Percentiles rank a stretch among this genome's conserved stretches.
Evolutionary conservation across 345 rosid species (phyloP).

Genomic region (Acer yangbiense): DNA sequence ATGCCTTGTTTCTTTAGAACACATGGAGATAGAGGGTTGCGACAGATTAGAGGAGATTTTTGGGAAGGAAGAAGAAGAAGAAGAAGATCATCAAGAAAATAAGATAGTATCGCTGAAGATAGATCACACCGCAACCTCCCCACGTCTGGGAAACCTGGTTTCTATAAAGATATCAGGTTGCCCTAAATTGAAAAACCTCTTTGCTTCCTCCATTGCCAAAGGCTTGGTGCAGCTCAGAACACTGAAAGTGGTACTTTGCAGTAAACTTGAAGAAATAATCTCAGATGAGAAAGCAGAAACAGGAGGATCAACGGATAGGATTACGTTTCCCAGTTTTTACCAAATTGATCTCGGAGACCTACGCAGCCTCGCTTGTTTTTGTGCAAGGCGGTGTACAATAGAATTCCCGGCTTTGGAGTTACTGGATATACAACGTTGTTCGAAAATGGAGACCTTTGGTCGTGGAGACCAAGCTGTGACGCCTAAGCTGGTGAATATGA

Average conservation of each 20-base stretch:
- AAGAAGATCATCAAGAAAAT: background rate
- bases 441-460: background rate
- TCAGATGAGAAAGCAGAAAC: background rate
- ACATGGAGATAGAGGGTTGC: background rate
- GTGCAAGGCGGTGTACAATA: background rate
- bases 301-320: background rate
- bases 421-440: background rate
- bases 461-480: constrained; percentile 4
- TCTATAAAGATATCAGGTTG: background rate
- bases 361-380: background rate
- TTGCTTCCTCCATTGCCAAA: background rate
- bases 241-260: background rate
- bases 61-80: background rate
- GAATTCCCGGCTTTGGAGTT: background rate
- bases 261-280: background rate
- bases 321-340: background rate
- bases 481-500: background rate
- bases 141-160: background rate
- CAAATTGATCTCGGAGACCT: background rate
- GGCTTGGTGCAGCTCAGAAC: background rate
- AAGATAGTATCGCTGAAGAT: background rate
- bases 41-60: background rate
- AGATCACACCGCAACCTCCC: background rate
- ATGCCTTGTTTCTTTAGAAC: background rate
- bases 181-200: background rate